phyloP scores from a whole-genome alignment of 1,139 yeast species.

The Lipomyces yarrowii region DNA sequence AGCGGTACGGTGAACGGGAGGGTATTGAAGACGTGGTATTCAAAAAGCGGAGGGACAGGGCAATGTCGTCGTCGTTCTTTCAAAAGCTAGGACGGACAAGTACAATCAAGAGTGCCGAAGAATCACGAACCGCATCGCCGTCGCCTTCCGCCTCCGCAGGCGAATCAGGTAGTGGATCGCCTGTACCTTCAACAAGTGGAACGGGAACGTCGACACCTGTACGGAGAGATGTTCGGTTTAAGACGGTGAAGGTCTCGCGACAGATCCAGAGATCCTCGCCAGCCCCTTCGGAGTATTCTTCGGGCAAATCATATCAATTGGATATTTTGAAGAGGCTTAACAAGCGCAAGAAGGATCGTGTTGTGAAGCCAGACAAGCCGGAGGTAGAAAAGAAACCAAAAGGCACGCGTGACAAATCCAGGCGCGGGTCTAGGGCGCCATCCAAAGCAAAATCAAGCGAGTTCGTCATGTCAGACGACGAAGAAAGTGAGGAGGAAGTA shows the following conservation, averaged over 20 bases:
- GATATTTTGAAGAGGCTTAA: slow-evolving; percentile 24
- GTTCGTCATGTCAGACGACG: slow-evolving; percentile 24
- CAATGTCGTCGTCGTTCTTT: slow-evolving; percentile 7
- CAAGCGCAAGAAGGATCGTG: slow-evolving; percentile 22
- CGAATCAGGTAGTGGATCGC: background rate
- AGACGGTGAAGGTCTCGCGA: slow-evolving; percentile 22
- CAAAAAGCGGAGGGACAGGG: slow-evolving; percentile 31
- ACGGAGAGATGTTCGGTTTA: slow-evolving; percentile 19
- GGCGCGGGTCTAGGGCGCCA: slow-evolving; percentile 1
- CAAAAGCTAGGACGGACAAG: slow-evolving; percentile 8
- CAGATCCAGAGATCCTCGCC: slow-evolving; percentile 13
- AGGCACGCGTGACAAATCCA: slow-evolving; percentile 1
- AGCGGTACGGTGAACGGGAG: slow-evolving; percentile 59
- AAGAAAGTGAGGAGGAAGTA: slow-evolving; percentile 12
- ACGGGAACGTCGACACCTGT: background rate
- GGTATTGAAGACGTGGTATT: slow-evolving; percentile 57
- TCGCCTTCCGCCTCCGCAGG: background rate
- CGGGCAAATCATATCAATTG: slow-evolving; percentile 10
- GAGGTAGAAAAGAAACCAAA: slow-evolving; percentile 11
- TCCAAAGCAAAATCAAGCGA: slow-evolving; percentile 15
- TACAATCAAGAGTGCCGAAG: background rate
- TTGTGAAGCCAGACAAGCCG: slow-evolving; percentile 13
- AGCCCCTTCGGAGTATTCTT: background rate
- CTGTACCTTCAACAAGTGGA: background rate
- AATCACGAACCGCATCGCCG: background rate